A percentile compares a stretch with the other conserved stretches of the same genome.
Evolutionary conservation across 306 rosid species (phyloP).

Genomic region (Castanea crenata): DNA sequence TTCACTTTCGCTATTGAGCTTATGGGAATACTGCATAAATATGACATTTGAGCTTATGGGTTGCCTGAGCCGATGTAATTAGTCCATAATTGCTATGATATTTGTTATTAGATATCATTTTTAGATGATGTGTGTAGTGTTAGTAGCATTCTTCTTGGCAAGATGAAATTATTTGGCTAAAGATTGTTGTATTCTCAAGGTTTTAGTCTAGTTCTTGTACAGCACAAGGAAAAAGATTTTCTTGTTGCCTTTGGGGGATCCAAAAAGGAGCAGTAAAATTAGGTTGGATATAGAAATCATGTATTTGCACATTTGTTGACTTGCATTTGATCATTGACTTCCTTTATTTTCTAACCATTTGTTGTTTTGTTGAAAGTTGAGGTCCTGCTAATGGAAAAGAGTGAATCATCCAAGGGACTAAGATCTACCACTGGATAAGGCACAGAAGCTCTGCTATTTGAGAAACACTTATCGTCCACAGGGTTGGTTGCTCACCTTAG

Average conservation of each 20-base stretch:
- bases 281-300: conserved; percentile 46
- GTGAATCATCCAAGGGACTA: conserved; percentile 44
- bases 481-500: conserved; percentile 57
- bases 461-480: conserved; percentile 49
- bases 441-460: conserved; percentile 44
- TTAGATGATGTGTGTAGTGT: background rate
- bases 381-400: conserved; percentile 73
- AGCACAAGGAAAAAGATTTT: conserved; percentile 85
- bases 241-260: conserved; percentile 96
- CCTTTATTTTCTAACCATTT: background rate
- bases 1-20: no score
- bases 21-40: no score
- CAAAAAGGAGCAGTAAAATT: conserved; percentile 85
- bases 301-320: conserved; percentile 3
- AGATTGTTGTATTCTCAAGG: conserved; percentile 49
- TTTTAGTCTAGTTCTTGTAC: conserved; percentile 79
- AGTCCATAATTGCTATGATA: background rate
- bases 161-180: conserved; percentile 15
- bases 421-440: conserved; percentile 52
- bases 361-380: conserved; percentile 52
- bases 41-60: no score
- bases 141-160: background rate
- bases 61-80: background rate
- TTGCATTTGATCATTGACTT: background rate
- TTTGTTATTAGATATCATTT: no score